Conservation (phyloP, 139 green algal species). For the Tetradesmus obliquus region DNA sequence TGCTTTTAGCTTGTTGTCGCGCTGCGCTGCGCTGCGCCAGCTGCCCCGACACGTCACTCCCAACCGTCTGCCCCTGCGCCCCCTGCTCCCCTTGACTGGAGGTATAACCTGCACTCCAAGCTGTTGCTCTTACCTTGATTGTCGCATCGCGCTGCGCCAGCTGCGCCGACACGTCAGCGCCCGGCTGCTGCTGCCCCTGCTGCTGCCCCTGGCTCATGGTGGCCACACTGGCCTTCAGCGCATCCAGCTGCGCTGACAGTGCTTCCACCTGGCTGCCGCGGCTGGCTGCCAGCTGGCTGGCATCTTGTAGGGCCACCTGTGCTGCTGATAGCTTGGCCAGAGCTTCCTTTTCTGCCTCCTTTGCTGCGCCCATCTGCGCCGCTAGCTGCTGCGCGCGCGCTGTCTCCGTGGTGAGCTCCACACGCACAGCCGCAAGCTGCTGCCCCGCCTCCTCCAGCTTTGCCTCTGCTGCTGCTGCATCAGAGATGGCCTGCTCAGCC, state of each 20-base stretch:
- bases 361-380: conserved; percentile 23
- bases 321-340: conserved; percentile 44
- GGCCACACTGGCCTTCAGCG: background rate
- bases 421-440: conserved; percentile 11
- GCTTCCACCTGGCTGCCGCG: background rate
- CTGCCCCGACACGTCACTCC: too few relatives aligned
- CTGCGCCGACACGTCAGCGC: background rate
- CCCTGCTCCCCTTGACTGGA: too few relatives aligned
- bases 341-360: conserved; percentile 39
- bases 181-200: background rate
- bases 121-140: background rate
- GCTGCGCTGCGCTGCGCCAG: too few relatives aligned
- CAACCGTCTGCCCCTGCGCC: too few relatives aligned
- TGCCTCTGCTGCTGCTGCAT: conserved; percentile 32
- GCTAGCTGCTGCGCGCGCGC: conserved; percentile 36
- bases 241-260: background rate
- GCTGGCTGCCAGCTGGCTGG: background rate
- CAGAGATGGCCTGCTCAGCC: conserved; percentile 18
- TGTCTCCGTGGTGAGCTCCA: conserved; percentile 27
- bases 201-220: background rate
- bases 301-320: background rate
- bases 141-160: background rate
- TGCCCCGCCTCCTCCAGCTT: conserved; percentile 34
- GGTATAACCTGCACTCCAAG: too few relatives aligned
- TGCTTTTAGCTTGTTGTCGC: too few relatives aligned